A percentile compares a stretch with the other conserved stretches of the same genome.
Evolutionary conservation across 148 eudicot genomes (phyloP).

Genomic region (Rhododendron simsii): DNA sequence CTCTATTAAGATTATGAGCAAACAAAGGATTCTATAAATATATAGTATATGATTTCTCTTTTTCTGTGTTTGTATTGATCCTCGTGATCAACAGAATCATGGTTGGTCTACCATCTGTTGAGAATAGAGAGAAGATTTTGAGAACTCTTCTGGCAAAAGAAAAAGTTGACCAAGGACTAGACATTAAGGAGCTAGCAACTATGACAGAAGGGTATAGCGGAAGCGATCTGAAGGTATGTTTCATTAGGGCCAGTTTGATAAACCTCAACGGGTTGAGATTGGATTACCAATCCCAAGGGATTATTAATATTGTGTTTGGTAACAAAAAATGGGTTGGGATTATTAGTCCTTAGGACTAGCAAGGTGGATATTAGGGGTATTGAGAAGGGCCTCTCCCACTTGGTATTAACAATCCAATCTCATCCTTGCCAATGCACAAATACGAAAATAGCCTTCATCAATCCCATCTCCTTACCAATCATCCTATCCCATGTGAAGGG

Average conservation of each 20-base stretch:
- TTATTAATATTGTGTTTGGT: no score
- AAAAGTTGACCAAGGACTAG: conserved; percentile 52
- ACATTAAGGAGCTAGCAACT: conserved; percentile 65
- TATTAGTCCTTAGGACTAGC: no score
- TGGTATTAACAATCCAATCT: no score
- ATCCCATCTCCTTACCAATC: no score
- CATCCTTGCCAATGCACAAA: no score
- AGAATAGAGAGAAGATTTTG: conserved; percentile 78
- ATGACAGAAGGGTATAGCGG: conserved; percentile 92
- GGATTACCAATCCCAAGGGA: no score
- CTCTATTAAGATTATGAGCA: neutral
- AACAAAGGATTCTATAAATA: neutral
- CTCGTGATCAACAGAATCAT: conserved; percentile 45
- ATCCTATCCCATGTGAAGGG: no score
- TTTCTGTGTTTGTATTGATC: neutral
- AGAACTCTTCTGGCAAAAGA: conserved; percentile 84
- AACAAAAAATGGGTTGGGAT: no score
- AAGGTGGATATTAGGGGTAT: no score
- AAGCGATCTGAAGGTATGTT: conserved; percentile 73
- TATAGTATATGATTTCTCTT: neutral
- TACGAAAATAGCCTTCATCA: no score
- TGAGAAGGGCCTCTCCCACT: no score
- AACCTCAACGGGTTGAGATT: no score
- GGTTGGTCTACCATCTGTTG: conserved; percentile 77
- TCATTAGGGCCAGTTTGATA: neutral